Evolutionary conservation across 257 asterid genomes (phyloP), one percentile per base, ranked within the genome.

Genomic region (Salvia rosmarinus): DNA sequence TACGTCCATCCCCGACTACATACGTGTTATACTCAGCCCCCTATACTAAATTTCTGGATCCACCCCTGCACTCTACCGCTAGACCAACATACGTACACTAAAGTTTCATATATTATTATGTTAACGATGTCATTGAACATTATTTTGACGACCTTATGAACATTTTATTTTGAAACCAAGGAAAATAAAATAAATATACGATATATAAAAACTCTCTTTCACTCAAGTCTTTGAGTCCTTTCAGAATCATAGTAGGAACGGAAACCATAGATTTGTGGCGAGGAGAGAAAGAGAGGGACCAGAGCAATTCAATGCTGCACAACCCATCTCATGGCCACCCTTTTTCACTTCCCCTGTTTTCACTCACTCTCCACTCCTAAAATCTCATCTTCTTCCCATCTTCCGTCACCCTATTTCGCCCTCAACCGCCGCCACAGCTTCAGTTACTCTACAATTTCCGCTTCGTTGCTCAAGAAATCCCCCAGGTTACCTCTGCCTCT

Each of bases 401-500:
- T 77, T 19, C 76, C 80, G 4, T 57, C 40, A 11, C 59, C 51
- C 50, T 60, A 51, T 49, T 70, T 72, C 75, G 73, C 6, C 68
- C 21, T 37, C 62, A 32, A 11, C 52, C 59, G 39, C 67, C 82
- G 12, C 63, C 82, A 58, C 21, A 71, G 49, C 4, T 64, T 62
- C 67, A 52, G 43, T 49, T 49, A 35, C 75, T 47, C 78, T 20
- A 25, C 72, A 42, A 71, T 79, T 75, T 64, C 34, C 43, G 84
- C 85, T 74, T 76, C 81, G 16, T 43, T 83, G 19, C 35, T 70
- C 60, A 84, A 77, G 49, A 82, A 82, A 82, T 40, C 77, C 14
- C 77, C 74, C 72, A 92, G 95, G 98, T 91, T 78, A 4, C n/a
- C n/a, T n/a, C 9, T 64, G 17, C 68, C 39, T 35, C 10, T 28